Evolutionary conservation across 2,329 filamentous ascomycete species (phyloP).

Genomic region (Lecanicillium sp.): DNA sequence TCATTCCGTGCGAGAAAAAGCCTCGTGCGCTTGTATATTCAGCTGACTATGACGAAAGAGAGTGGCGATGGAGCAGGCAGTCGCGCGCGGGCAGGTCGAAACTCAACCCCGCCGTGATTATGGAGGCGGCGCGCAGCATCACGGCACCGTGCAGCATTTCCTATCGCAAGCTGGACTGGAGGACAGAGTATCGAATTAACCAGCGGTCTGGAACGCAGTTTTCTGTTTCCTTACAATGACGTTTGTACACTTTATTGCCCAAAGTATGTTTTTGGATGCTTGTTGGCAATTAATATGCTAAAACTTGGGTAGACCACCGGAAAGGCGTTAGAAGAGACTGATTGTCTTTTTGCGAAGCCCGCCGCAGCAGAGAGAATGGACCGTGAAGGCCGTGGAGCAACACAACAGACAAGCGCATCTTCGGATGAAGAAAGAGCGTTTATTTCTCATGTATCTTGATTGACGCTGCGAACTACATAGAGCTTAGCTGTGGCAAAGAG

Average conservation of each 20-base stretch:
- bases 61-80: slow-evolving; percentile 24
- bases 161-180: slow-evolving; percentile 60
- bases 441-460: not conserved
- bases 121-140: slow-evolving; percentile 57
- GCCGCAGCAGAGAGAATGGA: not conserved
- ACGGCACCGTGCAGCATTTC: slow-evolving; percentile 60
- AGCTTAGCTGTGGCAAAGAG: too few species aligned
- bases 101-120: slow-evolving; percentile 58
- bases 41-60: slow-evolving; percentile 43
- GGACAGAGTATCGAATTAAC: slow-evolving; percentile 65
- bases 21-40: slow-evolving; percentile 61
- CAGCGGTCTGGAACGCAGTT: slow-evolving; percentile 57
- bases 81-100: slow-evolving; percentile 50
- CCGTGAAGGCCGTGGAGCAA: not conserved
- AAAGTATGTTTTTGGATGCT: not conserved
- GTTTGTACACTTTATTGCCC: slow-evolving; percentile 5
- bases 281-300: not conserved
- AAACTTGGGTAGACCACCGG: not conserved
- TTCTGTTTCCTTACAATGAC: slow-evolving; percentile 4
- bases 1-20: slow-evolving; percentile 58
- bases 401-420: not conserved
- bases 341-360: not conserved
- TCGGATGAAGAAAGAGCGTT: not conserved
- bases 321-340: not conserved
- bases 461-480: too few species aligned